phyloP scores from a whole-genome alignment of 1,284 basidiomycete genomes.

The Blastosporella zonata region DNA sequence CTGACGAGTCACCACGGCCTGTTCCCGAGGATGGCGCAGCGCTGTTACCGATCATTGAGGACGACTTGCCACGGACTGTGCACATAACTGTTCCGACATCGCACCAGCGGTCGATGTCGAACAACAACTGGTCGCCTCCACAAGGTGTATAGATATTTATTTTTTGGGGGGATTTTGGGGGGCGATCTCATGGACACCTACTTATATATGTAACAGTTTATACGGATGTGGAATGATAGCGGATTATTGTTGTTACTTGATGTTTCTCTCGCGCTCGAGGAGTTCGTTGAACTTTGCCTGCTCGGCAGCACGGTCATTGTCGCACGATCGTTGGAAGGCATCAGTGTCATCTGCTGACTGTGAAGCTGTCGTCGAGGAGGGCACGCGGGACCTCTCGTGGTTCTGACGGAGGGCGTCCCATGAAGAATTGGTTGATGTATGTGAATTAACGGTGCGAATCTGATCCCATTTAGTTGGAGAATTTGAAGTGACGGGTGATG shows the following conservation, averaged over 20 bases:
- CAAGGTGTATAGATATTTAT: conserved; percentile 12
- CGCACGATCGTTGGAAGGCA: conserved; percentile 5
- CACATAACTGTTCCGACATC: conserved; percentile 13
- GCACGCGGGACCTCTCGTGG: conserved; percentile 41
- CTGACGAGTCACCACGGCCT: conserved; percentile 31
- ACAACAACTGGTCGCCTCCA: conserved; percentile 18
- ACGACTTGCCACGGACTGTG: conserved; percentile 17
- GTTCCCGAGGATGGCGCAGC: conserved; percentile 34
- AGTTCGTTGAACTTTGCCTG: conserved; percentile 59
- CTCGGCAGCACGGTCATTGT: conserved; percentile 38
- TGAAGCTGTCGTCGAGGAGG: conserved; percentile 1
- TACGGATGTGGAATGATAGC: not conserved
- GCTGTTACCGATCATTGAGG: conserved; percentile 36
- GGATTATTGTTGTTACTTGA: conserved; percentile 14
- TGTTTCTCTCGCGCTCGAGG: conserved; percentile 53
- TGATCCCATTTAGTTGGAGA: conserved; percentile 55
- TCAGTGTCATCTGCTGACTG: conserved; percentile 8
- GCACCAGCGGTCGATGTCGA: conserved; percentile 14
- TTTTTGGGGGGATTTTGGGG: not conserved
- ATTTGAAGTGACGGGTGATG: conserved; percentile 11
- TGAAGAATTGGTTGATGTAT: conserved; percentile 45
- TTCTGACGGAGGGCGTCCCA: conserved; percentile 66
- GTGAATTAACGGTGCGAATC: conserved; percentile 55
- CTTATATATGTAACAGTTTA: conserved; percentile 7
- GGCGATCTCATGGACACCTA: not conserved